Evolutionary conservation across 1,284 basidiomycete species (phyloP).

Genomic region (Sporisorium scitamineum): DNA sequence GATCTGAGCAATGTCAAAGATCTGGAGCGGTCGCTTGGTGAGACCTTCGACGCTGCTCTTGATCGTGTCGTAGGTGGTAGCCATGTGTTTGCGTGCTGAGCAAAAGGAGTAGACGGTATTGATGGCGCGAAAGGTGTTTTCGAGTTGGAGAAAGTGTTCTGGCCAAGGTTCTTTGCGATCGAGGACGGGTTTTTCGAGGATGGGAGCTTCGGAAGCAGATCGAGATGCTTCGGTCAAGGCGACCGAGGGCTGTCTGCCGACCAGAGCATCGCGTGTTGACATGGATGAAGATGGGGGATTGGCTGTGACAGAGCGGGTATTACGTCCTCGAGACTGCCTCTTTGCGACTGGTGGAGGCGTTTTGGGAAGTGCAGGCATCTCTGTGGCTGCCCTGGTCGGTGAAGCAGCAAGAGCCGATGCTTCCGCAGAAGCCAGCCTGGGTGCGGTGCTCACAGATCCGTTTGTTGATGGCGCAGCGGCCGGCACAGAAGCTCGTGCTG

Average conservation of each 20-base stretch:
- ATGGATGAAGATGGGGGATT: conserved; percentile 4
- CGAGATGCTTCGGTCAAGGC: conserved; percentile 23
- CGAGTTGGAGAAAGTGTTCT: conserved; percentile 69
- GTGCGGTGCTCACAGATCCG: neutral
- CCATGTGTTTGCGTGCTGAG: conserved; percentile 83
- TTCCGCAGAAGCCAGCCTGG: neutral
- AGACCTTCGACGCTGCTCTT: conserved; percentile 82
- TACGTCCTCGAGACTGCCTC: conserved; percentile 21
- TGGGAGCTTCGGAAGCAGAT: conserved; percentile 19
- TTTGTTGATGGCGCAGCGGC: neutral
- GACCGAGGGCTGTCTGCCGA: conserved; percentile 35
- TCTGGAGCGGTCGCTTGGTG: conserved; percentile 81
- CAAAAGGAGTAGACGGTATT: conserved; percentile 91
- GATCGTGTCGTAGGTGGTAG: conserved; percentile 82
- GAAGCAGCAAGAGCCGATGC: conserved; percentile 4
- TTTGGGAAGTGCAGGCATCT: neutral
- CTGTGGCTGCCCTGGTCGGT: conserved; percentile 14
- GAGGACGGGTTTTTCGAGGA: conserved; percentile 31
- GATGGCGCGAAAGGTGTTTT: conserved; percentile 77
- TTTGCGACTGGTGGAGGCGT: conserved; percentile 22
- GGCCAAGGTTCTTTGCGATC: conserved; percentile 65
- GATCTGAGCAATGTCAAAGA: conserved; percentile 82
- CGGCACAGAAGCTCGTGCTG: neutral
- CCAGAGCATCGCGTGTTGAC: conserved; percentile 23
- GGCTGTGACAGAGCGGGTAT: conserved; percentile 29